Conservation (phyloP, 768 basidiomycete species). For the Asterophora parasitica region DNA sequence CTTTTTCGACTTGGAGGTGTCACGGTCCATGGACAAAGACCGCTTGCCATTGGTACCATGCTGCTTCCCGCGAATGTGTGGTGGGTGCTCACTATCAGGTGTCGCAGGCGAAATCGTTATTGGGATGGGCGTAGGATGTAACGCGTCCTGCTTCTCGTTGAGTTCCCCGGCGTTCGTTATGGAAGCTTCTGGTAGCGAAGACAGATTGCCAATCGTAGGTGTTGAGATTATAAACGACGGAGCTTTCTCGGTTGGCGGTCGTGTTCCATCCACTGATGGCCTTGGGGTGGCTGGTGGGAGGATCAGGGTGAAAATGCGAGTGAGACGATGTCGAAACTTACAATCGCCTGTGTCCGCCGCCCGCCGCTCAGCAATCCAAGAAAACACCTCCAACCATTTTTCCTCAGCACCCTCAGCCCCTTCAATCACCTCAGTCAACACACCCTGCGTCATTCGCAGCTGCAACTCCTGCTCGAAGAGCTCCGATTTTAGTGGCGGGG, state of each 20-base stretch:
- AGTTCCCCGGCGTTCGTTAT: not conserved
- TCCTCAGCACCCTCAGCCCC: constrained; percentile 80
- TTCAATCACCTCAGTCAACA: constrained; percentile 75
- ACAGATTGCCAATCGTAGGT: not conserved
- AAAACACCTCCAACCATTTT: constrained; percentile 81
- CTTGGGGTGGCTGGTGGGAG: constrained; percentile 9
- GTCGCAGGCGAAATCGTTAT: constrained; percentile 65
- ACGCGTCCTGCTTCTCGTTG: constrained; percentile 10
- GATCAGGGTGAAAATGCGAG: not conserved
- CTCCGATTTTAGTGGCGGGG: constrained; percentile 47
- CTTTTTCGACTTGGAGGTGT: constrained; percentile 62
- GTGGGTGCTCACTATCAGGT: constrained; percentile 29
- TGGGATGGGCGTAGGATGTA: constrained; percentile 30
- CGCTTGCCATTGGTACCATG: constrained; percentile 21
- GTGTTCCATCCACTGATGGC: constrained; percentile 16
- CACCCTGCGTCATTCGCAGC: constrained; percentile 80
- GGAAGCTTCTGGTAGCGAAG: constrained; percentile 1
- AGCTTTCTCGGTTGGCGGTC: constrained; percentile 5
- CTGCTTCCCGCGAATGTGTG: constrained; percentile 2
- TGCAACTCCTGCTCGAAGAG: constrained; percentile 77
- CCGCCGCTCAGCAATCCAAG: constrained; percentile 72
- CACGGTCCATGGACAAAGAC: constrained; percentile 35
- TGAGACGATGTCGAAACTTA: not conserved
- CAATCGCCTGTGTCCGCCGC: constrained; percentile 16
- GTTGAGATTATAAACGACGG: constrained; percentile 8